Percentiles rank a stretch among this genome's conserved stretches.
These are phyloP conservation scores for Xanthoceras sorbifolium DNA, from an alignment of 345 rosid genomes.

Conservation along the genomic window DNA sequence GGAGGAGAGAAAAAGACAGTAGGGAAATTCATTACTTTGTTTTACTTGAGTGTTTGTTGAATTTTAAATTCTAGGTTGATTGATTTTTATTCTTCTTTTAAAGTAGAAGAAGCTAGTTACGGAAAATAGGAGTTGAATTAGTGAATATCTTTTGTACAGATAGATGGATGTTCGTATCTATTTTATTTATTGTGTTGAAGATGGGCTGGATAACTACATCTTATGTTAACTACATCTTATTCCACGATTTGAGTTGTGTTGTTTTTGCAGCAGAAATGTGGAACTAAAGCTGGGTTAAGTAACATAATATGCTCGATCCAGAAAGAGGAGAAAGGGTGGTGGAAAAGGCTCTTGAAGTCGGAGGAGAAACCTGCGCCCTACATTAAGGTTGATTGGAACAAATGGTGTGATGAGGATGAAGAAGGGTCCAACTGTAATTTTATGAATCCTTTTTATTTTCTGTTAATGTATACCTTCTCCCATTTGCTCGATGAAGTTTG, in stretches of 20 bases:
- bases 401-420: conserved; percentile 99
- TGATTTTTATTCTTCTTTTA: not conserved
- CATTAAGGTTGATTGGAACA: conserved; percentile 98
- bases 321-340: conserved; percentile 92
- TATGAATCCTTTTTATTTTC: not conserved
- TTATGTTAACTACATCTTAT: too few relatives aligned
- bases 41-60: not conserved
- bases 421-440: conserved; percentile 67
- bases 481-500: not conserved
- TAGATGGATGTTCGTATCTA: not conserved
- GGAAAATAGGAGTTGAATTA: not conserved
- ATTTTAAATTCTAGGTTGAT: not conserved
- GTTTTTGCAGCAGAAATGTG: conserved; percentile 60
- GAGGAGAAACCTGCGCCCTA: conserved; percentile 97
- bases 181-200: not conserved
- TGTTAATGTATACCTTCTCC: not conserved
- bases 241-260: not conserved
- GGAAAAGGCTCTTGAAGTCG: conserved; percentile 80
- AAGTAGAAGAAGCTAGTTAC: not conserved
- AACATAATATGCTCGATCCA: conserved; percentile 75
- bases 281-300: conserved; percentile 79
- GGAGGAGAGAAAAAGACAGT: too few relatives aligned
- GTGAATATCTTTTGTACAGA: not conserved
- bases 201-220: not conserved
- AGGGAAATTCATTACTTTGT: too few relatives aligned